Conservation (phyloP, 495 filamentous ascomycete genomes). For the Penicillium turbatum region DNA sequence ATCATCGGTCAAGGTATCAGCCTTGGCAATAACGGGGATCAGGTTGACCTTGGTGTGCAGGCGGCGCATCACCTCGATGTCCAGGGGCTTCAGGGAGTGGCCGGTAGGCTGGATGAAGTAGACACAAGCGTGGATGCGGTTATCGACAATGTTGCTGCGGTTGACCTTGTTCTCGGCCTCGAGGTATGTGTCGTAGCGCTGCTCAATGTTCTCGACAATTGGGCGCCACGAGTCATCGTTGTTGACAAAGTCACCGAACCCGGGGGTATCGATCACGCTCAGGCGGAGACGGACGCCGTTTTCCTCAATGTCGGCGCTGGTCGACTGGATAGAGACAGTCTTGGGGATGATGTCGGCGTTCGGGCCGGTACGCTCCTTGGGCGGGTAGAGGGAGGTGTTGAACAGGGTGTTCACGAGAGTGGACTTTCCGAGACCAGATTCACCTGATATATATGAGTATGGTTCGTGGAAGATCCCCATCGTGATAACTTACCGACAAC, state of each 20-base stretch:
- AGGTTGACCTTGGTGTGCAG: constrained; percentile 99
- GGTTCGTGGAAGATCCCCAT: constrained; percentile 26
- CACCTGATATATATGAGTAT: constrained; percentile 55
- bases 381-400: constrained; percentile 98
- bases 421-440: constrained; percentile 98
- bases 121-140: constrained; percentile 96
- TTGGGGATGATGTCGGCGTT: constrained; percentile 98
- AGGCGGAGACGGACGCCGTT: constrained; percentile 95
- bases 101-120: constrained; percentile 99
- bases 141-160: constrained; percentile 98
- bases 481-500: constrained; percentile 73
- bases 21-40: constrained; percentile 97
- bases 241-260: constrained; percentile 99
- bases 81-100: constrained; percentile 97
- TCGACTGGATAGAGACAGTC: constrained; percentile 97
- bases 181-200: constrained; percentile 94
- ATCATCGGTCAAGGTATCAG: constrained; percentile 96
- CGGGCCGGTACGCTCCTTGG: constrained; percentile 94
- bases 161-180: constrained; percentile 99
- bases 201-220: constrained; percentile 98
- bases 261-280: constrained; percentile 96
- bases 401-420: constrained; percentile 98
- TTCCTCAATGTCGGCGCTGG: constrained; percentile 98
- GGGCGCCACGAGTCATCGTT: constrained; percentile 99
- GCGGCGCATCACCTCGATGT: constrained; percentile 98